phyloP scores from a whole-genome alignment of 352 stramenopile genomes.

The Phytopythium oedochilum region DNA sequence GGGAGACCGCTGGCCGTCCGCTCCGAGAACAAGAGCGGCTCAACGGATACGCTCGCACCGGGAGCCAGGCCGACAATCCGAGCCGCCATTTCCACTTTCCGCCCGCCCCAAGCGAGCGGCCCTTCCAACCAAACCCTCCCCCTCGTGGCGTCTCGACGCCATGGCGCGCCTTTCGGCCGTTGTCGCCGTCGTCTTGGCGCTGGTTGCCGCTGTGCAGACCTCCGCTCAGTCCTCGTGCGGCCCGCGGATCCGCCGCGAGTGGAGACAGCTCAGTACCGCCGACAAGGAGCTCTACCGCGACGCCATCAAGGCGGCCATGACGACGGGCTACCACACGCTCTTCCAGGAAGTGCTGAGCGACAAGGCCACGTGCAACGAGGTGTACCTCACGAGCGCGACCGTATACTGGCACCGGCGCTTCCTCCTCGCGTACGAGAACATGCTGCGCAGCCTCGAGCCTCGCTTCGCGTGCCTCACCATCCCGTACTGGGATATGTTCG shows the following conservation, averaged over 20 bases:
- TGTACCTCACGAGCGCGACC: constrained; percentile 43
- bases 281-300: constrained; percentile 68
- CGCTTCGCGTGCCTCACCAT: constrained; percentile 65
- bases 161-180: background rate
- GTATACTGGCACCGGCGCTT: constrained; percentile 72
- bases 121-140: background rate
- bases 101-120: background rate
- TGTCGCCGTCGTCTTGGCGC: background rate
- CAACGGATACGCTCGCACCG: background rate
- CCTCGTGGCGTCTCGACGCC: background rate
- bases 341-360: constrained; percentile 59
- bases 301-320: constrained; percentile 52
- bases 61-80: background rate
- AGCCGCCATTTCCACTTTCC: constrained; percentile 3
- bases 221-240: constrained; percentile 13
- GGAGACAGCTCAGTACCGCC: constrained; percentile 24
- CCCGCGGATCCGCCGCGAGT: constrained; percentile 44
- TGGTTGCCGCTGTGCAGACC: background rate
- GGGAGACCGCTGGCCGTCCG: too few species aligned
- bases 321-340: constrained; percentile 36
- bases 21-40: background rate
- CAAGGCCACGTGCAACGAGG: constrained; percentile 27
- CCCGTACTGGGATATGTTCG: constrained; percentile 79
- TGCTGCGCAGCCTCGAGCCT: constrained; percentile 58
- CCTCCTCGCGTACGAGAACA: constrained; percentile 68